These are phyloP conservation scores for Coemansia nantahalensis DNA, from an alignment of 192 early-diverging fungal species.

Conservation along the genomic window DNA sequence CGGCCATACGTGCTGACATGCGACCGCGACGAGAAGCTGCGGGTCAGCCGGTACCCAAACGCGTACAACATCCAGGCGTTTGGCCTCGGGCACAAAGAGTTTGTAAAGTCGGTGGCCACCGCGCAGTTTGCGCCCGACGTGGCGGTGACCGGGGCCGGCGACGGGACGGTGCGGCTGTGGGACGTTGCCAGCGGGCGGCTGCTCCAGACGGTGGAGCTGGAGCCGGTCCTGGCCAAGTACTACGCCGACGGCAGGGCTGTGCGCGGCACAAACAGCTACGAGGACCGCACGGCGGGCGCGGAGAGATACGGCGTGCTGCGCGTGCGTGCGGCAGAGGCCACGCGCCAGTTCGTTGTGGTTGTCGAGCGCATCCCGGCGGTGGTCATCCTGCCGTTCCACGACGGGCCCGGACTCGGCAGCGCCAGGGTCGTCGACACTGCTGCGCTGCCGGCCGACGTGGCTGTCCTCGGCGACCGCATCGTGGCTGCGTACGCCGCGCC, in stretches of 20 bases:
- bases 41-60: slow-evolving; percentile 88
- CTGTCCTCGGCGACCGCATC: slow-evolving; percentile 13
- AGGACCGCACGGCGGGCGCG: slow-evolving; percentile 33
- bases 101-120: slow-evolving; percentile 67
- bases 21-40: slow-evolving; percentile 98
- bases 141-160: slow-evolving; percentile 82
- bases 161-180: slow-evolving; percentile 78
- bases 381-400: slow-evolving; percentile 21
- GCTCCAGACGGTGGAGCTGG: slow-evolving; percentile 65
- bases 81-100: slow-evolving; percentile 85
- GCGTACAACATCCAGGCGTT: slow-evolving; percentile 86
- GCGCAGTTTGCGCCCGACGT: slow-evolving; percentile 56
- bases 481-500: slow-evolving; percentile 25
- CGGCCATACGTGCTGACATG: slow-evolving; percentile 71
- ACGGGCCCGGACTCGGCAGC: slow-evolving; percentile 7
- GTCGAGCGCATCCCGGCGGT: slow-evolving; percentile 40
- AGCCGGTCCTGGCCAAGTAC: slow-evolving; percentile 29
- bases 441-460: slow-evolving; percentile 26
- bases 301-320: slow-evolving; percentile 44
- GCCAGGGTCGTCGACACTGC: slow-evolving; percentile 25
- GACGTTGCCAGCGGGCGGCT: slow-evolving; percentile 60
- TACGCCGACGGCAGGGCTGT: slow-evolving; percentile 26
- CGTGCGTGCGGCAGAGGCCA: slow-evolving; percentile 21
- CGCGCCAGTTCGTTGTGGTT: slow-evolving; percentile 21
- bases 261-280: slow-evolving; percentile 13